Evolutionary conservation across 345 rosid genomes (phyloP), one percentile per base, ranked within the genome.

Genomic region (Schrenkiella parvula): DNA sequence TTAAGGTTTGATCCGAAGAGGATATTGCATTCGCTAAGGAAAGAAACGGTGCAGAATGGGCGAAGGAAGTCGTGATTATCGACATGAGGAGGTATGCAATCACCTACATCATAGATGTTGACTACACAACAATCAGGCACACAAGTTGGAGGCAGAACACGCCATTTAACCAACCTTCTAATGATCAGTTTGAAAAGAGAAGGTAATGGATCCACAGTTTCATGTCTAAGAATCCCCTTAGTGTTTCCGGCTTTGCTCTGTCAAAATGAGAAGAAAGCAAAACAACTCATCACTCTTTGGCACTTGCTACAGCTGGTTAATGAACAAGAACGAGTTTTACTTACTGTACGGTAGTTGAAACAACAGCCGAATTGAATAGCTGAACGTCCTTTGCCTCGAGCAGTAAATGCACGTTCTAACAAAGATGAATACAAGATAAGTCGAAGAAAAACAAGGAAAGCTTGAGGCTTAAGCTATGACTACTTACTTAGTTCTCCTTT

Each of bases 21-120:
- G 18, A 84, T 83, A 42, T 78, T 79, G 73, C 80, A 57, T 74
- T 83, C 78, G 8, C 78, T 64, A 74, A 84, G 79, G 65, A 84
- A 84, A 1, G 91, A 87, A 17, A 84, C 82, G 0, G 88, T 87
- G 66, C 88, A 84, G 37, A 87, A 87, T 0, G 89, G 88, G 5
- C 87, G 78, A 15, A 83, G 66, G 46, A 87, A 87, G 77, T 87
- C 87, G 7, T 77, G 86, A 51, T 79, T 82, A 43, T 87, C 88
- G 21, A 84, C 74, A 58, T 87, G 88, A 6, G 88, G 91, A 56
- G 87, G 91, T 81, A 84, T 87, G 75, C 84, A 84, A 70, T 84
- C 88, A 28, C 91, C 88, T 80, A 84, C 84, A 6, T 81, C 82
- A 55, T 87, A 87, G 14, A 87, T 83, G 50, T 87, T 87, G 50